Base-by-base conservation (phyloP, 1,284 basidiomycete genomes). In the Austroboletus niveus region DNA sequence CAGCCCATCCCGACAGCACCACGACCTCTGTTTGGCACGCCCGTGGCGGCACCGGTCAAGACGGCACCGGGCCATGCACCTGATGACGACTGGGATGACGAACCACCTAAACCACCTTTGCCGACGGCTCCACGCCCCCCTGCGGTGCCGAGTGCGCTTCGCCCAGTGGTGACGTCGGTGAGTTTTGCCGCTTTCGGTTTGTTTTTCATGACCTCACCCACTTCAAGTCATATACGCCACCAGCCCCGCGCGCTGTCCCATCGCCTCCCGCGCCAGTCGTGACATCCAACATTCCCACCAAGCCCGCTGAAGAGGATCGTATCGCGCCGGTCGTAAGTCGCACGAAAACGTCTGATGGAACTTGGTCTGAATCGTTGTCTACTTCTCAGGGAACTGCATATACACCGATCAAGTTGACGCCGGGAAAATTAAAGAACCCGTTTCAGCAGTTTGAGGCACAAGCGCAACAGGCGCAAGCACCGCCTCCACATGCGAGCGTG, bases 361-460 rank as follows among this genome's bases (percentile, higher is more conserved):
- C 3, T 22, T 2, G 30, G 32, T 34, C 32, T 34, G 32, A 34
- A 34, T 9, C 10, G 14, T 34, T 14, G 38, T 60, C 3, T 15
- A 11, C 32, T 34, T 34, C 17, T 15, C 17, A 76, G 73, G 90
- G 92, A 43, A 93, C 92, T 1, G 81, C 87, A 3, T 97, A 94
- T 69, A 89, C 85, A 2, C 94, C 94, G 2, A 92, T 97, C 55
- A 82, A 82, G 50, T 78, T 97, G 7, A 80, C 84, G 34, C 94
- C 94, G 1, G 91, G 85, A 70, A 96, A 87, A 69, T 78, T 97
- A 41, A 87, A 76, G 57, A 95, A 92, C 66, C 87, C 92, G 4
- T 95, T 94, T 60, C 82, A 81, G 17, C 78, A 77, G 10, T 76
- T 79, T 45, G 78, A 83, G 53, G 45, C 48, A 15, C 62, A 60